phyloP scores from a whole-genome alignment of 1,139 yeast species.

The Candida sp. region DNA sequence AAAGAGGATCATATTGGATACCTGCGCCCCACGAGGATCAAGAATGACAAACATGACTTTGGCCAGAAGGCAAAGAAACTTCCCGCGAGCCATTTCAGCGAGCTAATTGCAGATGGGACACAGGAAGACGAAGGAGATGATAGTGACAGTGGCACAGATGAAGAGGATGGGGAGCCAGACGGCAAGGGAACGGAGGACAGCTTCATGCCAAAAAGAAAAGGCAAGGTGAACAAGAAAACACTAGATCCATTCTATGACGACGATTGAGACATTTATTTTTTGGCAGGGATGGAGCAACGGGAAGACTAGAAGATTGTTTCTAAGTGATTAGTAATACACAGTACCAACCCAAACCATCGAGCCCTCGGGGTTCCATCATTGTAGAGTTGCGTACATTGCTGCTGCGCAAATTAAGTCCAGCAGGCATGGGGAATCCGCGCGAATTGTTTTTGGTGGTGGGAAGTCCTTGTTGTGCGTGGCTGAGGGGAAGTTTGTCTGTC shows the following conservation, averaged over 20 bases:
- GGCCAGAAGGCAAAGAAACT: neutral
- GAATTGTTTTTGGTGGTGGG: neutral
- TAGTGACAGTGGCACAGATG: constrained; percentile 5
- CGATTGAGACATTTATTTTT: neutral
- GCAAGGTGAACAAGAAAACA: neutral
- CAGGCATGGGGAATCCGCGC: neutral
- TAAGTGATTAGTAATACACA: neutral
- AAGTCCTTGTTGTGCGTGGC: neutral
- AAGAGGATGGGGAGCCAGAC: constrained; percentile 5
- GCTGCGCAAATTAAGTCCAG: neutral
- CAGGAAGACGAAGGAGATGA: constrained; percentile 3
- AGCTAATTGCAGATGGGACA: neutral
- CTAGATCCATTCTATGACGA: constrained; percentile 9
- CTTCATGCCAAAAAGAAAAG: neutral
- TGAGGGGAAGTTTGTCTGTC: neutral
- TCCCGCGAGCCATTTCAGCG: neutral
- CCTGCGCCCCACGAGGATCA: constrained; percentile 14
- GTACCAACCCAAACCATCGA: too few species aligned
- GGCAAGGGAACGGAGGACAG: neutral
- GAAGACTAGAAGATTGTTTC: too few species aligned
- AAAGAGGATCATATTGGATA: constrained; percentile 12
- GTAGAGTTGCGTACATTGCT: neutral
- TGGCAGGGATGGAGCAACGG: too few species aligned
- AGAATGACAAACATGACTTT: constrained; percentile 12
- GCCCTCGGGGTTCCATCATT: neutral